A percentile compares a stretch with the other conserved stretches of the same genome.
Evolutionary conservation across 208 protist genomes (phyloP).

Genomic region (Porcisia hertigi): DNA sequence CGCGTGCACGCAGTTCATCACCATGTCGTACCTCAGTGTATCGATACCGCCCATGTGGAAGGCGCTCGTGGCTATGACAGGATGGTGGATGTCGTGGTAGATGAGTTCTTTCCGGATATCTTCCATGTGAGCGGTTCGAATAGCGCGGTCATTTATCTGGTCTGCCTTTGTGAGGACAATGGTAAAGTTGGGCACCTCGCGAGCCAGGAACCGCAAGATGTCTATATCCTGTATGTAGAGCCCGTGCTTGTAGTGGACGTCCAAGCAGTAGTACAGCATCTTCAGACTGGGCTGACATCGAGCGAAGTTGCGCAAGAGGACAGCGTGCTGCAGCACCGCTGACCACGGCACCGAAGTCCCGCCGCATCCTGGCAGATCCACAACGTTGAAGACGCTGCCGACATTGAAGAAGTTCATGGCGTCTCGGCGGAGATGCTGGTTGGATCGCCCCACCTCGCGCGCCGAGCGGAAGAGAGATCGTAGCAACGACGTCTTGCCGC

Average conservation of each 20-base stretch:
- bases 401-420: slow-evolving; percentile 92
- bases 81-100: slow-evolving; percentile 82
- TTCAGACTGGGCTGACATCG: slow-evolving; percentile 82
- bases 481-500: slow-evolving; percentile 81
- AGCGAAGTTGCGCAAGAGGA: slow-evolving; percentile 81
- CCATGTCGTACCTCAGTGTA: slow-evolving; percentile 89
- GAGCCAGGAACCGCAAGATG: slow-evolving; percentile 77
- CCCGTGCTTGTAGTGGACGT: slow-evolving; percentile 86
- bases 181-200: slow-evolving; percentile 89
- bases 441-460: slow-evolving; percentile 67
- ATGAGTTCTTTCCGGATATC: slow-evolving; percentile 83
- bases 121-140: slow-evolving; percentile 39
- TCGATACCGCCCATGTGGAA: slow-evolving; percentile 87
- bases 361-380: slow-evolving; percentile 80
- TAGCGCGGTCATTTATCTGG: slow-evolving; percentile 52
- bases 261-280: slow-evolving; percentile 93
- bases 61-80: slow-evolving; percentile 84
- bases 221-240: slow-evolving; percentile 88
- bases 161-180: slow-evolving; percentile 90
- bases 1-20: slow-evolving; percentile 84
- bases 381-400: slow-evolving; percentile 84
- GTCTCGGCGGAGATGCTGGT: slow-evolving; percentile 72
- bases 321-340: slow-evolving; percentile 78
- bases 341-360: slow-evolving; percentile 86
- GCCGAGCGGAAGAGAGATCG: slow-evolving; percentile 80